These are phyloP conservation scores for Chalciporus piperatus DNA, from an alignment of 768 basidiomycete species.

Conservation along the genomic window DNA sequence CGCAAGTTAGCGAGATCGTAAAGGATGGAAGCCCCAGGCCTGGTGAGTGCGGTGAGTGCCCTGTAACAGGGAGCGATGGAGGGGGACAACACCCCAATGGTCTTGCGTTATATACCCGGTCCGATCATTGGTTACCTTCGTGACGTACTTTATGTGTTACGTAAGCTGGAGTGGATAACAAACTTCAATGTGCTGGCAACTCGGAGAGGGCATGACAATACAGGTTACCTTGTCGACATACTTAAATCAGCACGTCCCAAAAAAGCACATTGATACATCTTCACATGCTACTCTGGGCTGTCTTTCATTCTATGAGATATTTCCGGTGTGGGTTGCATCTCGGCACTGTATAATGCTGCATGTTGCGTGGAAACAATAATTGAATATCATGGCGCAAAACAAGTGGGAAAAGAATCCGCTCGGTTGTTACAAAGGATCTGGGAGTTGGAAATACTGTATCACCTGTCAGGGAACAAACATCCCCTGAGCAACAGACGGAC, in stretches of 20 bases:
- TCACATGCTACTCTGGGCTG: background rate
- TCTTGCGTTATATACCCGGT: constrained; percentile 10
- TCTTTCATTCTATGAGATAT: background rate
- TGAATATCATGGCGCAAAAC: background rate
- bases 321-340: constrained; percentile 1
- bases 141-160: constrained; percentile 5
- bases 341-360: background rate
- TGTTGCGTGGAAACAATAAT: constrained; percentile 17
- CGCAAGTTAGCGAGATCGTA: constrained; percentile 1
- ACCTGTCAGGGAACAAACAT: no score
- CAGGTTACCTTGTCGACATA: constrained; percentile 23
- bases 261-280: background rate
- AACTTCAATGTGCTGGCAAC: background rate
- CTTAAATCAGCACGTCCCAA: background rate
- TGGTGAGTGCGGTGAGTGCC: background rate
- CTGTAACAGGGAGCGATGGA: background rate
- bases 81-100: background rate
- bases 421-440: constrained; percentile 5
- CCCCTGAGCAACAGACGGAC: no score
- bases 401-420: constrained; percentile 5
- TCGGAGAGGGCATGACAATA: constrained; percentile 3
- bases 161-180: constrained; percentile 7
- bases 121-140: background rate
- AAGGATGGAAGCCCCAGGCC: constrained; percentile 21
- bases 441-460: background rate